Evolutionary conservation across 495 filamentous ascomycete species (phyloP), one percentile per base, ranked within the genome.

Genomic region (Hypoxylon intermedium): DNA sequence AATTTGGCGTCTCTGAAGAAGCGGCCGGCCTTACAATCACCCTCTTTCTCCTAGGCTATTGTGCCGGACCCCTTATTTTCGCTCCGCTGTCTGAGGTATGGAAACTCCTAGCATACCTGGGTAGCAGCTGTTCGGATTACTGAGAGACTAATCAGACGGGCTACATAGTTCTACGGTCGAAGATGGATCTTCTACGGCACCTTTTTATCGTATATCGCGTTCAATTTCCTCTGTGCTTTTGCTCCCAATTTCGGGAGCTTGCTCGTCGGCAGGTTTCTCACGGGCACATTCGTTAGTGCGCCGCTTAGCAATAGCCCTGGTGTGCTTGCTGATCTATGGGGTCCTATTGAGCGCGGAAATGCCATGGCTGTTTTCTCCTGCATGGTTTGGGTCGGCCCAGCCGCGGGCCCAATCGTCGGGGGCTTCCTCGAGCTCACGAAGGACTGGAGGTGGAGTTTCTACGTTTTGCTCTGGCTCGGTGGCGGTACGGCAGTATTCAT

Each of bases 251-350:
- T 85, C 11, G 80, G 60, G 1, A 72, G 69, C 13, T 64, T 85
- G 19, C 65, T 84, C 1, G 77, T 79, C 5, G 78, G 80, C 23
- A 67, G 82, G 9, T 83, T 84, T 54, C 52, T 84, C 12, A 71
- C 77, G 0, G 82, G 82, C 20, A 79, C 77, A 5, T 81, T 81
- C 41, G 81, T 79, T 7, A 75, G 72, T 26, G 80, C 81, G 1
- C 74, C 81, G 2, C 67, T 84, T 18, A 77, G 71, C 26, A 81
- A 82, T 47, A 62, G 71, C 13, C 78, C 78, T 0, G 82, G 80
- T 2, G 69, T 80, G 4, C 58, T 84, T 11, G 81, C 79, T n/a
- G 82, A 85, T 67, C 47, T 85, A 20, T 84, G 80, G 81, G 74
- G 74, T 37, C 77, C 81, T 0, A 57, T 80, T 0, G 69, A 80